Evolutionary conservation across 352 stramenopile species (phyloP), one percentile per base, ranked within the genome.

Genomic region (Pythium scleroteichum): DNA sequence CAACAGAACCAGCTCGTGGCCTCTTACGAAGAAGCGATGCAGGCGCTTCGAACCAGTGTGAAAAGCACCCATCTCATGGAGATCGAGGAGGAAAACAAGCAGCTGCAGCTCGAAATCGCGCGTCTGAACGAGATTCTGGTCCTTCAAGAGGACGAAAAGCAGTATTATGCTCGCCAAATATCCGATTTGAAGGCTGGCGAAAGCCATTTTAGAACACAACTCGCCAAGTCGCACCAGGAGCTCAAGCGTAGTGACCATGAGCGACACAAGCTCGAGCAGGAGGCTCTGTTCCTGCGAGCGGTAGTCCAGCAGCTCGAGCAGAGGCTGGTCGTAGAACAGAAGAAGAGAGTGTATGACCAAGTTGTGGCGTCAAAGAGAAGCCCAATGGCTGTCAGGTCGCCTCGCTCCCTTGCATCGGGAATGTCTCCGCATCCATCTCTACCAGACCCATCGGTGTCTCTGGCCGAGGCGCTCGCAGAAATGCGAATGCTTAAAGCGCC

Each of bases 11-110:
- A 84, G 19, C 49, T 77, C n/a, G 38, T 90, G 0, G 64, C 54
- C 4, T 75, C 74, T 4, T 90, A 88, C 51, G 76, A 87, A 51
- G 76, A 87, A 32, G 72, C 72, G 1, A 83, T 87, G 71, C 78
- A 90, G 51, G 66, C 72, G 17, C 58, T 90, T 40, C 68, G 80
- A 8, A 72, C 61, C 49, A 69, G 68, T 8, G 61, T 75, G 38
- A 87, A 84, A 32, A 78, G 61, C 49, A 84, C 78, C 1, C 77
- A 71, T 50, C 53, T 82, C 14, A 79, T 87, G 68, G 74, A 90
- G 50, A 65, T 90, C 2, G 78, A 90, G 40, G 69, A 87, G 41
- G 80, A 86, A 39, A 65, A 67, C n/a, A 62, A 53, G 42, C 78
- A 90, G 45, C 39, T 87, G 5, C 72, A 76, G 14, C 27, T 78